Base-by-base conservation (phyloP, 176 grass and related monocot species). In the Aegilops tauschii region DNA sequence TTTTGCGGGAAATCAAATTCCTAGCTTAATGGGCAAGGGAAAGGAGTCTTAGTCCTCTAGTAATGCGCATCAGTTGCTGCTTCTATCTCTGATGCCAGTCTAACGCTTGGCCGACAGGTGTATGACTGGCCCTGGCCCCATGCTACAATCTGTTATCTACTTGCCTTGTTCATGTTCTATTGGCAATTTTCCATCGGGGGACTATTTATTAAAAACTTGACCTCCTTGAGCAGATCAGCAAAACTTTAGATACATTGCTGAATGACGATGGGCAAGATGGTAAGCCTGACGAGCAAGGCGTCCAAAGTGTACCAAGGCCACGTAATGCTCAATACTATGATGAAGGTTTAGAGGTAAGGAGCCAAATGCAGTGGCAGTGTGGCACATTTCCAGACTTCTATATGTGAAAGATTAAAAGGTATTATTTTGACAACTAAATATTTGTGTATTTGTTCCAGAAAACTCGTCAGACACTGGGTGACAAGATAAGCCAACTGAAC, bases 401-500 rank as follows among this genome's bases (percentile, higher is more conserved):
- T 32, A 39, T 40, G 21, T 66, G 34, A 59, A 59, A 59, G 18
- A 9, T 59, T 59, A 59, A 28, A 73, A 45, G 3, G n/a, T 75
- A 56, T 44, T 32, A 8, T 32, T 63, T 82, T 91, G 11, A 74
- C 45, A 70, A 23, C 63, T 29, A 84, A 63, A 69, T 64, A 12
- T 87, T 9, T 65, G 5, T 66, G 20, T 17, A 78, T 47, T 83
- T 20, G n/a, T 64, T 85, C 58, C 84, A 94, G 89, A 91, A 89
- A 89, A 91, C 92, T 58, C 89, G 89, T 58, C 92, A 94, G 84
- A 94, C 87, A 21, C 73, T 91, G 64, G 90, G 90, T 3, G 92
- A 91, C 69, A 94, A 91, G 89, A 91, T 89, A 56, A 92, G 73
- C 31, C 92, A 91, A 59, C 73, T 94, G 82, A 94, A 94, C 77